Evolutionary conservation across 805 yeast genomes (phyloP).

Genomic region (Kodamaea kakaduensis): DNA sequence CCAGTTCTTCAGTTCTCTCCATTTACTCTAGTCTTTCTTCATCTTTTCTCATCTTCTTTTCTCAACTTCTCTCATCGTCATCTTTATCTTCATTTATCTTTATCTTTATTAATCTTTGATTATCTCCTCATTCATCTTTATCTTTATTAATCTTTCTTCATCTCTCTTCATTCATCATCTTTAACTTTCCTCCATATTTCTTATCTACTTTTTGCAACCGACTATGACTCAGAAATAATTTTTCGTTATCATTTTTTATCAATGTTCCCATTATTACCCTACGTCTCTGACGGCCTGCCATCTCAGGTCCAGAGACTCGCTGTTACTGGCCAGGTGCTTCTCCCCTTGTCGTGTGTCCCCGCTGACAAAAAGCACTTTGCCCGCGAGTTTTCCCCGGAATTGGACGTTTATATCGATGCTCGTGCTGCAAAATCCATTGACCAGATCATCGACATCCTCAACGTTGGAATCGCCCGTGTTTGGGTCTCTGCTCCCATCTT

Average conservation of each 20-base stretch:
- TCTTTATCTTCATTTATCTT: too few relatives aligned
- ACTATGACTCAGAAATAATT: constrained; percentile 5
- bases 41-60: too few relatives aligned
- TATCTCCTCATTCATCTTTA: too few relatives aligned
- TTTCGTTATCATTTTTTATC: constrained; percentile 1
- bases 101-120: too few relatives aligned
- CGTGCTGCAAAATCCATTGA: constrained; percentile 34
- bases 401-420: constrained; percentile 32
- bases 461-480: constrained; percentile 54
- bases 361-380: constrained; percentile 27
- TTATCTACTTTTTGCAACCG: too few relatives aligned
- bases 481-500: constrained; percentile 33
- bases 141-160: too few relatives aligned
- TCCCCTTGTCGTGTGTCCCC: constrained; percentile 26
- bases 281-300: constrained; percentile 20
- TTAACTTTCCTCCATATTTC: too few relatives aligned
- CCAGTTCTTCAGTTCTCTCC: too few relatives aligned
- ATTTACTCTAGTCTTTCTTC: too few relatives aligned
- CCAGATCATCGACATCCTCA: constrained; percentile 41
- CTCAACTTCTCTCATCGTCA: too few relatives aligned
- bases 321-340: constrained; percentile 32
- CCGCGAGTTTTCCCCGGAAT: constrained; percentile 25
- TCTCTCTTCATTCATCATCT: too few relatives aligned
- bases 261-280: constrained; percentile 40
- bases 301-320: constrained; percentile 21